phyloP scores from a whole-genome alignment of 257 asterid species.

The Prunella vulgaris region DNA sequence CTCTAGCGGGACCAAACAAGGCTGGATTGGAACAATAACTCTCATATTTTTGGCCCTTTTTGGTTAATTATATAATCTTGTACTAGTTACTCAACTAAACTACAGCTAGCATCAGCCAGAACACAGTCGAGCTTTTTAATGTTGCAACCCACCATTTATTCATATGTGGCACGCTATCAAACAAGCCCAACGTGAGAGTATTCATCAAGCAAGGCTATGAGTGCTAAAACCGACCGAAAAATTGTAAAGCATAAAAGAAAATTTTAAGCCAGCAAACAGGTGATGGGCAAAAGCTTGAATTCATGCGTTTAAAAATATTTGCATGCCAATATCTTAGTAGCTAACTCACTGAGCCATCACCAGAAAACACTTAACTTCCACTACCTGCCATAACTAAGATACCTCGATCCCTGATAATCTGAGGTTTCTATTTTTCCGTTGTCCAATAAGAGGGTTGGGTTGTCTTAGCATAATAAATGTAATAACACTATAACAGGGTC shows the following conservation, averaged over 20 bases:
- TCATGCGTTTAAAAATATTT: background rate
- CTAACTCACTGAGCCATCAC: background rate
- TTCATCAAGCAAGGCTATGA: background rate
- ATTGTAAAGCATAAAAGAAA: background rate
- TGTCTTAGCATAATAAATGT: background rate
- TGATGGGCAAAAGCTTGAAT: background rate
- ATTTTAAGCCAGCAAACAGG: background rate
- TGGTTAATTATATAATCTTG: background rate
- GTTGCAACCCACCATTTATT: background rate
- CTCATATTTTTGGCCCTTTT: background rate
- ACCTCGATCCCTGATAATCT: background rate
- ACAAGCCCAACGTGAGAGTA: background rate
- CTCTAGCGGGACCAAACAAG: background rate
- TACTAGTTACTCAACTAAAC: background rate
- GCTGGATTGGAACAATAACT: background rate
- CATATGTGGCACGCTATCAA: background rate
- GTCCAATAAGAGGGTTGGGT: too few species aligned
- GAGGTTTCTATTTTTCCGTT: background rate
- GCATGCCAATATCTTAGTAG: background rate
- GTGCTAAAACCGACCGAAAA: background rate
- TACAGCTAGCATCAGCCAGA: constrained; percentile 9
- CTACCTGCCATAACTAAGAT: background rate
- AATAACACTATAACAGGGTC: background rate
- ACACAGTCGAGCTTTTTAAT: background rate
- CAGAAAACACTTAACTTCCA: background rate